These are phyloP conservation scores for Venturia asperata DNA, from an alignment of 2,329 filamentous ascomycete species.

Conservation along the genomic window DNA sequence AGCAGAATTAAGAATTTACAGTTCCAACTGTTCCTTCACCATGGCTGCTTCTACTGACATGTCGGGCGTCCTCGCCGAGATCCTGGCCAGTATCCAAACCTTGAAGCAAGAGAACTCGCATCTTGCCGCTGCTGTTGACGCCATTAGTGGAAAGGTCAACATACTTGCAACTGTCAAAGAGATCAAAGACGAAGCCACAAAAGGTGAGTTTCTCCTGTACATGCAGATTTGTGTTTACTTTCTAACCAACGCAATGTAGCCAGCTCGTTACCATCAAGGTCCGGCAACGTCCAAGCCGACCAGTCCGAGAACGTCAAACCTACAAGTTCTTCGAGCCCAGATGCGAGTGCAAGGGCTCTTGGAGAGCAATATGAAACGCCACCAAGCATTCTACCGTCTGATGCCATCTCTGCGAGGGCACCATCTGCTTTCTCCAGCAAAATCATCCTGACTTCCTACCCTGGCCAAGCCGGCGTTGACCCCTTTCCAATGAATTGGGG, in stretches of 20 bases:
- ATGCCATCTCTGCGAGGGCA: slow-evolving; percentile 26
- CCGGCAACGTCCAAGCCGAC: slow-evolving; percentile 14
- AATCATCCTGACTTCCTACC: slow-evolving; percentile 75
- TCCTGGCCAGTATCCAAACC: slow-evolving; percentile 49
- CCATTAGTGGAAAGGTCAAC: slow-evolving; percentile 56
- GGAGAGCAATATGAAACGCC: slow-evolving; percentile 36
- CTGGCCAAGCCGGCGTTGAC: slow-evolving; percentile 87
- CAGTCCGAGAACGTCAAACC: slow-evolving; percentile 19
- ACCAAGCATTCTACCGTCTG: slow-evolving; percentile 23
- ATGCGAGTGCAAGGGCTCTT: slow-evolving; percentile 31
- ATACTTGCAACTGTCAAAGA: slow-evolving; percentile 53
- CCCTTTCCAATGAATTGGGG: slow-evolving; percentile 89
- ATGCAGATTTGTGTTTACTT: not conserved
- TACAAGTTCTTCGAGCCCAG: slow-evolving; percentile 24
- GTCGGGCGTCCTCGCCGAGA: slow-evolving; percentile 42
- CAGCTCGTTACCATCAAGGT: slow-evolving; percentile 11
- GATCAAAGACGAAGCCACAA: slow-evolving; percentile 43
- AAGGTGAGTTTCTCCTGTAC: slow-evolving; percentile 5
- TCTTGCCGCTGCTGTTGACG: slow-evolving; percentile 51
- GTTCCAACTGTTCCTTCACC: not conserved
- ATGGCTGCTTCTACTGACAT: slow-evolving; percentile 19
- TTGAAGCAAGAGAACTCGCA: slow-evolving; percentile 50
- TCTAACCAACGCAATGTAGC: slow-evolving; percentile 5
- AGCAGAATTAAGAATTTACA: not conserved
- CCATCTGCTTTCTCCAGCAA: slow-evolving; percentile 44